These are phyloP conservation scores for Rubus parviflorus DNA, from an alignment of 306 rosid genomes.

Conservation along the genomic window DNA sequence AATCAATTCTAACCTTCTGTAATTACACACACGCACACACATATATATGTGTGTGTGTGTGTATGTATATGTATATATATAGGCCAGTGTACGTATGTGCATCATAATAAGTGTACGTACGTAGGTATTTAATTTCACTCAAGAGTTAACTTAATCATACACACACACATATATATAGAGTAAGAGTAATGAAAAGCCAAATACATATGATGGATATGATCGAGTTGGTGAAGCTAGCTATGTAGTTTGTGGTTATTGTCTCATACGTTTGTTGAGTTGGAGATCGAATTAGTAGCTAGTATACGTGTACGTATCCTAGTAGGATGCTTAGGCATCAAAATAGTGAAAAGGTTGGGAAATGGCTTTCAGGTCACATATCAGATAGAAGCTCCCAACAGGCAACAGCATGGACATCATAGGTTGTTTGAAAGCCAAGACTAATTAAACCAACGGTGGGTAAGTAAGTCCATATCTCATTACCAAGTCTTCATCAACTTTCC, in stretches of 20 bases:
- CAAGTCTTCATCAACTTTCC: background rate
- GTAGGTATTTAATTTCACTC: background rate
- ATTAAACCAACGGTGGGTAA: constrained; percentile 51
- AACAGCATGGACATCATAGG: constrained; percentile 37
- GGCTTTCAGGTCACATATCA: constrained; percentile 57
- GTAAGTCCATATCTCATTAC: constrained; percentile 26
- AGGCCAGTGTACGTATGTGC: background rate
- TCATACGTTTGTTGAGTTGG: background rate
- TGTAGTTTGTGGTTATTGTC: background rate
- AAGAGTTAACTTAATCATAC: background rate
- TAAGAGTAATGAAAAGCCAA: background rate
- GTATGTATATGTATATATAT: too few species aligned
- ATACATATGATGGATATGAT: background rate
- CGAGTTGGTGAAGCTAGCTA: background rate
- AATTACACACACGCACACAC: too few species aligned
- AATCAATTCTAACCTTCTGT: background rate
- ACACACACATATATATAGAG: too few species aligned
- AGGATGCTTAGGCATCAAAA: constrained; percentile 46
- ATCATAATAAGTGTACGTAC: background rate
- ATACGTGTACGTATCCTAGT: background rate
- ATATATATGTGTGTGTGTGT: too few species aligned
- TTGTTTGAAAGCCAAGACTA: constrained; percentile 55
- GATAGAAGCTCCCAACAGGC: constrained; percentile 37
- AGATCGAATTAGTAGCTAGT: background rate
- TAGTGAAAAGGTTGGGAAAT: constrained; percentile 55